Evolutionary conservation across 768 basidiomycete genomes (phyloP), one percentile per base, ranked within the genome.

Genomic region (Psilocybe cyanescens): DNA sequence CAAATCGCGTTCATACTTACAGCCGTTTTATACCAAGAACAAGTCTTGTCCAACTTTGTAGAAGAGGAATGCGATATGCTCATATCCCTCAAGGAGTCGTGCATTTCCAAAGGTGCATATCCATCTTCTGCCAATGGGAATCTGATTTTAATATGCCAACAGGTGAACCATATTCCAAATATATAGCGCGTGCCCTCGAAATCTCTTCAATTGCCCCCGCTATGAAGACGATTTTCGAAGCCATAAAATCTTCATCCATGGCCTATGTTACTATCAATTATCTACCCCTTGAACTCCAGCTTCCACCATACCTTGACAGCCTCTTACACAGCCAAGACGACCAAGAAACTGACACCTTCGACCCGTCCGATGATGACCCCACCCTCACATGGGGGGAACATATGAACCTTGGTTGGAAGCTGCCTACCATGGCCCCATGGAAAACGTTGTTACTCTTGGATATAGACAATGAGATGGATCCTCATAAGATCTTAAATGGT

Each of bases 21-120:
- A 2, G 97, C 97, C 5, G 94, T 96, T 8, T 80, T 98, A 47
- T 96, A 90, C 67, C 92, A 94, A 70, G 90, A 97, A 70, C 97
- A 99, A 75, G 89, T 94, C 3, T 74, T 90, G 55, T 87, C 87
- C 33, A 90, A 91, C 69, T 98, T 91, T 74, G 91, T 99, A 1
- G 93, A 95, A 63, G 74, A 75, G 47, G 90, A 98, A 71, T 92
- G 91, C 33, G 91, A 92, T 58, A 72, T 76, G 11, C 79, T 98
- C 16, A 83, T 86, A 17, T 72, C 84, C 11, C 74, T 95, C 51
- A 88, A 90, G 65, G 95, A 97, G 49, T 81, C 82, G 4, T 89
- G 82, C 63, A 78, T 88, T 3, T 79, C 83, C 11, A 86, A 86
- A 81, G 88, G 92, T 89, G 64, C 8, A 64, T 61, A 2, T 28